A percentile compares a stretch with the other conserved stretches of the same genome.
phyloP scores from a whole-genome alignment of 2,329 filamentous ascomycete species.

The Chrysosporium queenslandicum region DNA sequence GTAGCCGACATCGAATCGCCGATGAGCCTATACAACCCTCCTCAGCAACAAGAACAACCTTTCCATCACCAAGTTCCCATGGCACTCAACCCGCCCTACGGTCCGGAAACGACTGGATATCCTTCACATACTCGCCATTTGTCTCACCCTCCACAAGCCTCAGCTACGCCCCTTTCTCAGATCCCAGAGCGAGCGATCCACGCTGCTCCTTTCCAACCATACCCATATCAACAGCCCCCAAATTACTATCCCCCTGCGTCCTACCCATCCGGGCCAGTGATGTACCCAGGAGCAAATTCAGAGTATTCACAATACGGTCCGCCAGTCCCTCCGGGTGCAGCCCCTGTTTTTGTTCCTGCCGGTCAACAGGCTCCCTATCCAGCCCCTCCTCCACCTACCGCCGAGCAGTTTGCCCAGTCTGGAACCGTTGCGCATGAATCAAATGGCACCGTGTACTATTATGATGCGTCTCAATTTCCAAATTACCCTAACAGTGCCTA shows the following conservation, averaged over 20 bases:
- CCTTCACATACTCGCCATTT: conserved; percentile 56
- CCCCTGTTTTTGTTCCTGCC: conserved; percentile 50
- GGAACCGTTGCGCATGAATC: conserved; percentile 69
- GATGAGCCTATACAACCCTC: conserved; percentile 50
- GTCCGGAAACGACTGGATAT: conserved; percentile 39
- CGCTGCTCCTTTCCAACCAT: conserved; percentile 78
- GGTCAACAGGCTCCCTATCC: conserved; percentile 20
- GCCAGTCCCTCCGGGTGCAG: conserved; percentile 40
- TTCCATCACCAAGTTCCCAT: conserved; percentile 92
- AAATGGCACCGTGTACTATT: conserved; percentile 95
- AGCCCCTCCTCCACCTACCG: conserved; percentile 21
- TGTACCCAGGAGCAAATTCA: conserved; percentile 49
- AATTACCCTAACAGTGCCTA: conserved; percentile 45
- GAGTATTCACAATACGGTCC: conserved; percentile 37
- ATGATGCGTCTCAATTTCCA: conserved; percentile 64
- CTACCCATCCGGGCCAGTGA: conserved; percentile 52
- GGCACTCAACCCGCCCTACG: conserved; percentile 52
- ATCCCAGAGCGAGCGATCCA: conserved; percentile 90
- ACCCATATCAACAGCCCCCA: conserved; percentile 49
- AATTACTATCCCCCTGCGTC: conserved; percentile 50
- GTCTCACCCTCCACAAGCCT: conserved; percentile 60
- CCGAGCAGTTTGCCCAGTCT: conserved; percentile 38
- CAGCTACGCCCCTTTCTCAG: conserved; percentile 74
- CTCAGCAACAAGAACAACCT: conserved; percentile 64
- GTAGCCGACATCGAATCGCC: conserved; percentile 88